Evolutionary conservation across 306 rosid species (phyloP), one percentile per base, ranked within the genome.

Genomic region (Clitoria ternatea): DNA sequence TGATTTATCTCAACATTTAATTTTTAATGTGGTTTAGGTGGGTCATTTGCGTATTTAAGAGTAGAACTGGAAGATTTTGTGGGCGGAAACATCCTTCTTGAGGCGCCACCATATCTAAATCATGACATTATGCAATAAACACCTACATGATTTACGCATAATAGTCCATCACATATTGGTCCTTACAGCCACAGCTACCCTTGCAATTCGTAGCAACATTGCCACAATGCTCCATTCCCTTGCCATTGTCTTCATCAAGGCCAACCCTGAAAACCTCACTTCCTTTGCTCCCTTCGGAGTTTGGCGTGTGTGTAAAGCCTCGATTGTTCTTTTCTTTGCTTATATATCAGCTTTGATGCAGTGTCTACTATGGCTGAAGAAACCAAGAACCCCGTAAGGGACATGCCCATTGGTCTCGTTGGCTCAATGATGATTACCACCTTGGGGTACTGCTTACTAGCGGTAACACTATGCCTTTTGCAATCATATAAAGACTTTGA

Each of bases 311-410:
- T 89, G 89, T 44, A 57, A 61, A 9, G 76, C 97, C 1, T 85
- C 93, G 0, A 91, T 96, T 0, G 93, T 91, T 2, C 82, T 91
- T 6, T 91, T 91, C 84, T 91, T 91, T 3, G 93, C 97, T 11
- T 91, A 91, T 91, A 91, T 6, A 56, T 89, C 0, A 96, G 97
- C 2, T 91, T 91, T 5, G 96, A 91, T 9, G 92, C 90, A 0
- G 89, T 91, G 1, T 59, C 96, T 1, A 89, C 97, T 12, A 76
- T 91, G 96, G 97, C 97, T 0, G 96, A 91, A 36, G 97, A 91
- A 17, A 89, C 96, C 2, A 91, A 87, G 33, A 84, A 91, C 52
- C 97, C 97, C 0, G 91, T 45, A 0, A 73, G 53, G 6, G 97
- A 91, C 80, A 91, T 91, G 36, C 96, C 97, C 7, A 85, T 87